Evolutionary conservation across 2,329 filamentous ascomycete genomes (phyloP), one percentile per base, ranked within the genome.

Genomic region (Cladosporium sp.): DNA sequence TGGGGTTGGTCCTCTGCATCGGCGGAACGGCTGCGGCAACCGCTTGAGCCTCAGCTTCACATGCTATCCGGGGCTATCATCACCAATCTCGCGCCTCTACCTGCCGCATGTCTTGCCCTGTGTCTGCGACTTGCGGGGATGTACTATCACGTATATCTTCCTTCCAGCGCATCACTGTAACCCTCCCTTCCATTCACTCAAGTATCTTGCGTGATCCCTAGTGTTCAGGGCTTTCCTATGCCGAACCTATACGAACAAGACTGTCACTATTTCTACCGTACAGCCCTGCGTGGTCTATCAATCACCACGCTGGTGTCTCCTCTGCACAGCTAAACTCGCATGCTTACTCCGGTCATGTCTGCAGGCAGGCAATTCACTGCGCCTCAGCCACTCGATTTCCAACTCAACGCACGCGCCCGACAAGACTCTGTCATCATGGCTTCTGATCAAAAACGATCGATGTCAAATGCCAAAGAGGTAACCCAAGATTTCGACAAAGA

Each of bases 191-290:
- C 39, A 15, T 50, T 14, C 12, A 17, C 20, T 5, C 25, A 28
- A 37, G 3, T 2, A 19, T 12, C n/a, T n/a, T 47, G 14, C 4
- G 34, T 12, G 38, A 40, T 49, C 30, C 34, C 25, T 55, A 30
- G 52, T 38, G 12, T 37, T 17, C 14, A 42, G 30, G 52, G 40
- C 40, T 7, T 55, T 45, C 40, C 49, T 45, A 95, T 95, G 90
- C 89, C 89, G 80, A 76, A 82, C 69, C 93, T 90, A 75, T 95
- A 81, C 75, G 80, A 90, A 59, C 88, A 94, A 81, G 89, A 95
- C 76, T 95, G 89, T 71, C 90, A 95, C 74, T 95, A 95, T 78
- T 95, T 96, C 78, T 94, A 90, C 80, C 90, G 90, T 80, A 95
- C 88, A 75, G 89, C 90, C 72, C 79, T 96, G 78, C 90, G 90